These are phyloP conservation scores for Tricholomella constricta DNA, from an alignment of 768 basidiomycete species.

Conservation along the genomic window DNA sequence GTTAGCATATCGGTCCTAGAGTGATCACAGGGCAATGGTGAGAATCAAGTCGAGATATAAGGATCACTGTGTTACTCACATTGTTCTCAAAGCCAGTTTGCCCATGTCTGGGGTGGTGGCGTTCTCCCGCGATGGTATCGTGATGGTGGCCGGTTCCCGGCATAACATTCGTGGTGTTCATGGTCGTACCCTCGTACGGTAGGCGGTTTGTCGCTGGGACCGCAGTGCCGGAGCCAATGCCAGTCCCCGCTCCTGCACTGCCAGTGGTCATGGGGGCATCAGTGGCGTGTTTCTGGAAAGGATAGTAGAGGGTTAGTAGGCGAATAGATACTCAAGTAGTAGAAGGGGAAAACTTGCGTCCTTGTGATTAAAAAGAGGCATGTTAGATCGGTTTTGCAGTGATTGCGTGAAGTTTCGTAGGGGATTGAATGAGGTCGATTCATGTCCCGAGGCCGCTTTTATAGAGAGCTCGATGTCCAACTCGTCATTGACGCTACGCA, in stretches of 20 bases:
- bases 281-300: constrained; percentile 11
- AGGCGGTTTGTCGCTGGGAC: neutral
- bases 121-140: neutral
- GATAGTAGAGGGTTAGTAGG: neutral
- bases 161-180: neutral
- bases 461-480: neutral
- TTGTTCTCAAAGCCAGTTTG: neutral
- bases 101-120: neutral
- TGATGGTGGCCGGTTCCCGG: neutral
- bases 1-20: neutral
- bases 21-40: too few species aligned
- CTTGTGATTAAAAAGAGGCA: constrained; percentile 35
- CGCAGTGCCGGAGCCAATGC: neutral
- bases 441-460: neutral
- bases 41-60: too few species aligned
- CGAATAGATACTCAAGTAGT: neutral
- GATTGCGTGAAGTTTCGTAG: neutral
- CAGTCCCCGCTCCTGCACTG: neutral
- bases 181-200: neutral
- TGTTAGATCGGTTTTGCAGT: constrained; percentile 10
- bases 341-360: neutral
- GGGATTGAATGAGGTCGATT: neutral
- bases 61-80: neutral
- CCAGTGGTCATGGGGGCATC: constrained; percentile 5
- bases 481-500: neutral